Percentiles rank a stretch among this genome's conserved stretches.
phyloP scores from a whole-genome alignment of 2,329 filamentous ascomycete genomes.

The Plenodomus biglobosus region DNA sequence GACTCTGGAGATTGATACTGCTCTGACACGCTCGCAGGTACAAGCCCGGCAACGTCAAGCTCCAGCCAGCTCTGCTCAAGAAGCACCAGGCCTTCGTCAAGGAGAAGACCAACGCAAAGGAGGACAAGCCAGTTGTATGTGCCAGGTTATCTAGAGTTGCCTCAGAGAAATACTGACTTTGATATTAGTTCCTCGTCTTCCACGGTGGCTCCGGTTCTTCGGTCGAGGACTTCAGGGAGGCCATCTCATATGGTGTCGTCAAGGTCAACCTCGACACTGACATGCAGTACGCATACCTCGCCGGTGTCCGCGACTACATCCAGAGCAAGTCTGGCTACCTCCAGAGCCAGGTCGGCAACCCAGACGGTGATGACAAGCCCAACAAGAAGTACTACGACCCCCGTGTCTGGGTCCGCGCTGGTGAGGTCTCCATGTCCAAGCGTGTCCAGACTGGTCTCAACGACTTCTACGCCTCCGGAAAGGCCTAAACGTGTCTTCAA shows the following conservation, averaged over 20 bases:
- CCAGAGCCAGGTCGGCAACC: conserved; percentile 84
- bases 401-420: conserved; percentile 92
- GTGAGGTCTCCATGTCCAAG: conserved; percentile 87
- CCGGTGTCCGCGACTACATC: conserved; percentile 91
- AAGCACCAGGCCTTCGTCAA: conserved; percentile 96
- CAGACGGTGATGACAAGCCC: conserved; percentile 93
- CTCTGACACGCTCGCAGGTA: conserved; percentile 51
- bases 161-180: neutral
- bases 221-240: conserved; percentile 77
- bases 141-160: neutral
- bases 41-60: conserved; percentile 65
- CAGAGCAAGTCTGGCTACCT: conserved; percentile 91
- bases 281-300: conserved; percentile 85
- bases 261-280: conserved; percentile 99
- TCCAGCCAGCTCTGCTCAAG: conserved; percentile 90
- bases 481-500: conserved; percentile 60
- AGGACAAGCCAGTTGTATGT: conserved; percentile 6
- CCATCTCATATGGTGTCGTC: conserved; percentile 75
- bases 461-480: conserved; percentile 85
- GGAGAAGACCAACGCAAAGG: conserved; percentile 58
- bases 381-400: conserved; percentile 90
- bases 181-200: conserved; percentile 82
- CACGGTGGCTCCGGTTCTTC: conserved; percentile 92
- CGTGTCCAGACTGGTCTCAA: conserved; percentile 79
- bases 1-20: neutral